Percentiles rank a stretch among this genome's conserved stretches.
phyloP scores from a whole-genome alignment of 108 stramenopile genomes.

The Pseudonitzschia multiseries region DNA sequence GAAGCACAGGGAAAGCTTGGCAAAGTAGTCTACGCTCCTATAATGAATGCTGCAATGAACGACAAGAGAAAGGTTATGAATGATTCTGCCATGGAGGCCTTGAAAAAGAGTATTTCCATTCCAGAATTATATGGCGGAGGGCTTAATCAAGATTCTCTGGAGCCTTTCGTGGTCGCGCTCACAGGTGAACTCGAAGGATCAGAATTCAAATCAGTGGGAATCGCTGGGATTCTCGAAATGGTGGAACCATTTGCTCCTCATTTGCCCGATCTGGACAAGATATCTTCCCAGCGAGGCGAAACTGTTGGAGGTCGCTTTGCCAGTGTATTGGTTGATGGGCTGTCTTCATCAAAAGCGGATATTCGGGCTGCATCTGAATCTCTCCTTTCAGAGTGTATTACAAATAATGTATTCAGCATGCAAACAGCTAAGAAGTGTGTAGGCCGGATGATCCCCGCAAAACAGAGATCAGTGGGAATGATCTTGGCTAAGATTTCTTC shows the following conservation, averaged over 20 bases:
- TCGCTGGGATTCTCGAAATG: constrained; percentile 71
- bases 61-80: constrained; percentile 88
- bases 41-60: constrained; percentile 76
- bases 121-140: constrained; percentile 54
- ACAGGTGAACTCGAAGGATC: constrained; percentile 68
- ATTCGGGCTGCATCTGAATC: constrained; percentile 70
- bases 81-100: constrained; percentile 70
- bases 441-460: constrained; percentile 69
- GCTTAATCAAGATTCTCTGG: constrained; percentile 52
- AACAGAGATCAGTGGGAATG: constrained; percentile 69
- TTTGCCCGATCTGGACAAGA: constrained; percentile 44
- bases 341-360: constrained; percentile 76
- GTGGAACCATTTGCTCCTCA: constrained; percentile 31
- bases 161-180: constrained; percentile 58
- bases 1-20: constrained; percentile 69
- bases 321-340: constrained; percentile 54
- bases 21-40: constrained; percentile 56
- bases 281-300: constrained; percentile 36
- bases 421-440: constrained; percentile 47
- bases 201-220: constrained; percentile 62
- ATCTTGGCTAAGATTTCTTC: constrained; percentile 52
- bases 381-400: constrained; percentile 44
- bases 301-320: constrained; percentile 49
- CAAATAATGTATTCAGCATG: constrained; percentile 42
- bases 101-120: constrained; percentile 44